Percentiles rank a stretch among this genome's conserved stretches.
These are phyloP conservation scores for Mortierella sp. DNA, from an alignment of 371 early-diverging fungal genomes.

Conservation along the genomic window DNA sequence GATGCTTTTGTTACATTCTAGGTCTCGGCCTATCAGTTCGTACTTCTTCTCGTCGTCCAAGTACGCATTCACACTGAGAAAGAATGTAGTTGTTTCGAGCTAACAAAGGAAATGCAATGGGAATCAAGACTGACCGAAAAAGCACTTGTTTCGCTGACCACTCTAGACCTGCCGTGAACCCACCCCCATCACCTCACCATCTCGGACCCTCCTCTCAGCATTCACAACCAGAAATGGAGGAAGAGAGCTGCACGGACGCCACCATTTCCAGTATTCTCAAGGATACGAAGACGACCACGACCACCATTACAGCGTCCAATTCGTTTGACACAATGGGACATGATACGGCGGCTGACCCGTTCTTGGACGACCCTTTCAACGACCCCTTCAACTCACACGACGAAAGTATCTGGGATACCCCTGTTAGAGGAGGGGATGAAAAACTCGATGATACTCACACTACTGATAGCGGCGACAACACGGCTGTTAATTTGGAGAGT, in stretches of 20 bases:
- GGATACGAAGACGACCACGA: not conserved
- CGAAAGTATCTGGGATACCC: not conserved
- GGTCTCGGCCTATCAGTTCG: slow-evolving; percentile 33
- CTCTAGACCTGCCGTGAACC: not conserved
- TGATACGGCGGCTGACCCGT: slow-evolving; percentile 6
- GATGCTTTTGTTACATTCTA: not conserved
- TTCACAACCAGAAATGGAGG: not conserved
- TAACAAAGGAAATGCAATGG: not conserved
- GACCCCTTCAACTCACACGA: slow-evolving; percentile 21
- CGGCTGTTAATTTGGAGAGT: not conserved
- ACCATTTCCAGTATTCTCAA: not conserved
- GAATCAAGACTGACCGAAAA: not conserved
- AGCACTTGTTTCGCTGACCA: not conserved
- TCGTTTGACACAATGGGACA: not conserved
- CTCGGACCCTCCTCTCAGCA: slow-evolving; percentile 11
- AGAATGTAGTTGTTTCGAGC: not conserved
- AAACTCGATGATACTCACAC: not conserved
- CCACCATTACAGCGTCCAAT: not conserved
- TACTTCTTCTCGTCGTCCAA: slow-evolving; percentile 24
- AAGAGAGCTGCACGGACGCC: not conserved
- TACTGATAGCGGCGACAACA: not conserved
- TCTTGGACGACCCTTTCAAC: not conserved
- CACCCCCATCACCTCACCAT: not conserved
- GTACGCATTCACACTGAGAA: not conserved
- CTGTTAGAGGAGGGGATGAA: not conserved